Evolutionary conservation across 768 basidiomycete species (phyloP).

Genomic region (Ephemerocybe angulata): DNA sequence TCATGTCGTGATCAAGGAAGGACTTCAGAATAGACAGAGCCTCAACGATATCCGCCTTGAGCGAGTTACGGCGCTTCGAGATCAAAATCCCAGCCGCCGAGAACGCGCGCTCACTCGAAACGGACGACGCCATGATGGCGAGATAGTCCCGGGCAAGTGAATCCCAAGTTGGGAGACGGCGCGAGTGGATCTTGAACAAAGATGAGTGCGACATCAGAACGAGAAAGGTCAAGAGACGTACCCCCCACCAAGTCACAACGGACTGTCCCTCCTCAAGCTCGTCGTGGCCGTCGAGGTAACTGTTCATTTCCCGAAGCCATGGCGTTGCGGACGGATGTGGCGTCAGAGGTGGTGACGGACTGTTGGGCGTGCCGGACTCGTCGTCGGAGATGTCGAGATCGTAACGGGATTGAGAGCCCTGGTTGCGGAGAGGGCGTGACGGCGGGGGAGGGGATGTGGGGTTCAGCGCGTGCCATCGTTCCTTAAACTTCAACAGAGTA

Average conservation of each 20-base stretch:
- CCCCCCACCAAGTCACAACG: slow-evolving; percentile 3
- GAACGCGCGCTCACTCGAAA: too few relatives aligned
- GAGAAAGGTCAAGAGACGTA: not conserved
- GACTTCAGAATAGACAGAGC: slow-evolving; percentile 26
- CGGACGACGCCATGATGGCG: slow-evolving; percentile 36
- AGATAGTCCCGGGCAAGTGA: slow-evolving; percentile 36
- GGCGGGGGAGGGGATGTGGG: not conserved
- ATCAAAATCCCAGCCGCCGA: too few relatives aligned
- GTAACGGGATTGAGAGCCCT: not conserved
- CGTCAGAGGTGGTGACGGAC: not conserved
- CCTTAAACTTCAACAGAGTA: not conserved
- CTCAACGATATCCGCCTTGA: slow-evolving; percentile 33
- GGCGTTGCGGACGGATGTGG: not conserved
- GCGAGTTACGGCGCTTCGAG: too few relatives aligned
- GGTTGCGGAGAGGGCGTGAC: not conserved
- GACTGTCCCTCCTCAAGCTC: not conserved
- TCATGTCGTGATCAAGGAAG: slow-evolving; percentile 15
- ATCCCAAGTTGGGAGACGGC: slow-evolving; percentile 28
- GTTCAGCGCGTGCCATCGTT: not conserved
- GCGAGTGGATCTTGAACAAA: not conserved
- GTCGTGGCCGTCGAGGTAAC: not conserved
- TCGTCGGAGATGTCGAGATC: not conserved
- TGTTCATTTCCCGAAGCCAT: not conserved
- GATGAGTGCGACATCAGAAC: not conserved
- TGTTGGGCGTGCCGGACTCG: not conserved